These are phyloP conservation scores for Salpingoeca rosetta DNA, from an alignment of 78 protist genomes.

Conservation along the genomic window DNA sequence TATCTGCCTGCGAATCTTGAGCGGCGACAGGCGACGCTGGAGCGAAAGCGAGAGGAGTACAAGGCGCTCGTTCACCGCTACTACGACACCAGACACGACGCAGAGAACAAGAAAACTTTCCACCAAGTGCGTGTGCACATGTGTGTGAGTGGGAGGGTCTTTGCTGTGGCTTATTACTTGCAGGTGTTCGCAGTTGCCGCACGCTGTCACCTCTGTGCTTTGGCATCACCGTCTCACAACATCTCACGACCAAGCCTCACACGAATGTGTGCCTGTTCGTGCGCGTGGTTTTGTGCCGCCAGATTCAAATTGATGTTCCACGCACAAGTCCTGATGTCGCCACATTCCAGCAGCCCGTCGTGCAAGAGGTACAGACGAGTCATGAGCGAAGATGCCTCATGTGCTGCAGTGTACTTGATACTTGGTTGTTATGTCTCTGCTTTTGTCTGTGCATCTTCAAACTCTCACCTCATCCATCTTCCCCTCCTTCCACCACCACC, in stretches of 20 bases:
- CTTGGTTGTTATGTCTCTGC: background rate
- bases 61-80: background rate
- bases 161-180: too few species aligned
- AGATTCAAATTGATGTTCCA: conserved; percentile 83
- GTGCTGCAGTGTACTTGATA: background rate
- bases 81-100: background rate
- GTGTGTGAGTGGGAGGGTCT: background rate
- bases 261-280: background rate
- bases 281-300: background rate
- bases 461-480: too few species aligned
- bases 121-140: background rate
- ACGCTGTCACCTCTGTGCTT: too few species aligned
- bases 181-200: too few species aligned
- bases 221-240: too few species aligned
- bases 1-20: conserved; percentile 17
- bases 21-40: background rate
- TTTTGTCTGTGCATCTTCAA: too few species aligned
- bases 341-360: conserved; percentile 48
- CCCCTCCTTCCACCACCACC: too few species aligned
- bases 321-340: conserved; percentile 61
- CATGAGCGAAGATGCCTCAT: background rate
- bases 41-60: conserved; percentile 29
- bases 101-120: background rate
- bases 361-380: conserved; percentile 36
- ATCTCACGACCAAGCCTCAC: too few species aligned